These are phyloP conservation scores for Haplosporangium gracile DNA, from an alignment of 192 early-diverging fungal genomes.

Conservation along the genomic window DNA sequence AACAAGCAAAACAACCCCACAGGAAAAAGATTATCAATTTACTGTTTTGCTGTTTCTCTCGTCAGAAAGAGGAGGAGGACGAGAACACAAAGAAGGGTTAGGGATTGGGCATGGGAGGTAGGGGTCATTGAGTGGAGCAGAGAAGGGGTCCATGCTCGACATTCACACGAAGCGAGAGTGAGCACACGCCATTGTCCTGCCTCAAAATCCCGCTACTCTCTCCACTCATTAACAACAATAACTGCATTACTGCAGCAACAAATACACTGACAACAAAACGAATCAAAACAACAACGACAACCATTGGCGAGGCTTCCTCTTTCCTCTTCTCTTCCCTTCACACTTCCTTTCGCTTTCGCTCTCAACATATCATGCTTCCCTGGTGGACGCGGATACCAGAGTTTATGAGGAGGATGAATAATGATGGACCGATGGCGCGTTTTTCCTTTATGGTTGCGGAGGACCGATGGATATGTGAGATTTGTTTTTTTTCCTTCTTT, in stretches of 20 bases:
- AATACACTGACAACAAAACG: not conserved
- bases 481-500: not conserved
- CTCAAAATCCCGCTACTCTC: not conserved
- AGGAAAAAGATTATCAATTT: not conserved
- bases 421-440: not conserved
- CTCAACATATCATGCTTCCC: not conserved
- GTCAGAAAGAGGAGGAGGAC: not conserved
- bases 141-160: conserved; percentile 2
- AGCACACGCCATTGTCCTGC: not conserved
- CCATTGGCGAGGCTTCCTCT: not conserved
- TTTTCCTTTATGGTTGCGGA: not conserved
- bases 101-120: not conserved
- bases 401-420: not conserved
- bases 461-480: not conserved
- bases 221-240: not conserved
- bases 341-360: not conserved
- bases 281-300: not conserved
- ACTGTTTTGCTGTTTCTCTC: not conserved
- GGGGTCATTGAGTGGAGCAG: not conserved
- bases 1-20: not conserved
- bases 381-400: not conserved
- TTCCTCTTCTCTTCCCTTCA: not conserved
- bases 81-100: not conserved
- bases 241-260: no score
- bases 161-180: not conserved